A percentile compares a stretch with the other conserved stretches of the same genome.
Conservation (phyloP, 306 rosid genomes). For the Rosa multiflora region DNA sequence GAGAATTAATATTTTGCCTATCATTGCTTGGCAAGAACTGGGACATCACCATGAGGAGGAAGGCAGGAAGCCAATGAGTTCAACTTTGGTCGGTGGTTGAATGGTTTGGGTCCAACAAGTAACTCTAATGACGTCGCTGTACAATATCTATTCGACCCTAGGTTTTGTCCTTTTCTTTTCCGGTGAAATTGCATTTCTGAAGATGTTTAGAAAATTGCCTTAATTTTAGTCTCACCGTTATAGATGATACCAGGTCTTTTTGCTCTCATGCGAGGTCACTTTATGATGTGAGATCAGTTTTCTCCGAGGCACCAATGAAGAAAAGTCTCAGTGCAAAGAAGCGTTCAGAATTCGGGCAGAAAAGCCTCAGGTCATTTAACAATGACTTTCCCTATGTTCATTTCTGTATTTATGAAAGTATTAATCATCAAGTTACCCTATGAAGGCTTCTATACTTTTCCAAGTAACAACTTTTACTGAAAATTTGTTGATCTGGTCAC, state of each 20-base stretch:
- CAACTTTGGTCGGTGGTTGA: no score
- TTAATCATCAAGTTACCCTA: background rate
- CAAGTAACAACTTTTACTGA: background rate
- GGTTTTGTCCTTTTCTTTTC: no score
- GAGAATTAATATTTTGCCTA: no score
- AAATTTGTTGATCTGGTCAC: slow-evolving; percentile 16
- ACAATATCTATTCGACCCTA: no score
- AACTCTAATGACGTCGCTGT: no score
- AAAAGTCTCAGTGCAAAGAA: slow-evolving; percentile 33
- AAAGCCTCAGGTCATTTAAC: slow-evolving; percentile 56
- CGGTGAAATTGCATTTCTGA: no score
- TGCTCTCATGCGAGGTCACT: slow-evolving; percentile 38
- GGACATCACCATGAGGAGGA: no score
- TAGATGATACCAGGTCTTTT: slow-evolving; percentile 42
- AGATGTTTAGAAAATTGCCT: no score
- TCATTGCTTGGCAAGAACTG: no score
- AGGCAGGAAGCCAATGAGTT: no score
- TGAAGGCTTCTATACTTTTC: background rate
- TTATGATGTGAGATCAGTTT: slow-evolving; percentile 27
- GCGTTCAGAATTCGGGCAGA: slow-evolving; percentile 30
- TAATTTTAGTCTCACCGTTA: slow-evolving; percentile 2
- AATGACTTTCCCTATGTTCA: background rate
- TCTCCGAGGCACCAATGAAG: slow-evolving; percentile 42
- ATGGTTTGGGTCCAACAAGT: no score
- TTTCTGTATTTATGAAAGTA: background rate